Evolutionary conservation across 106 monocot genomes (phyloP).

Genomic region (Acorus calamus): DNA sequence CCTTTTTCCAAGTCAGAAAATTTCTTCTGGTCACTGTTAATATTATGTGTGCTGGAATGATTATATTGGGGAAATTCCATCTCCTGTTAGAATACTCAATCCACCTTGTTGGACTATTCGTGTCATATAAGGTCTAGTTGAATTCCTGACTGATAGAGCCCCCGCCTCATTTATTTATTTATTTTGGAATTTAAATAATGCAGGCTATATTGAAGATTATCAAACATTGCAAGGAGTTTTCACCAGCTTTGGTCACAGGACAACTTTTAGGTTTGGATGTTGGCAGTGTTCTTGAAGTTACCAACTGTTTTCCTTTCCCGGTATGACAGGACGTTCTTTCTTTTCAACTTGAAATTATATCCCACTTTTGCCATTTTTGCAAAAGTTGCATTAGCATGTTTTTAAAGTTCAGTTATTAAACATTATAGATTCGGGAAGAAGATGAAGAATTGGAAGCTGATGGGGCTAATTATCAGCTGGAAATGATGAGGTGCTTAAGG

Average conservation of each 20-base stretch:
- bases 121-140: too few relatives aligned
- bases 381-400: too few relatives aligned
- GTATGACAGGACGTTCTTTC: slow-evolving; percentile 12
- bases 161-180: too few relatives aligned
- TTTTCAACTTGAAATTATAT: background rate
- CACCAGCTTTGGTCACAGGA: slow-evolving; percentile 84
- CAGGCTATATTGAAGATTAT: slow-evolving; percentile 92
- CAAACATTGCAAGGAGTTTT: slow-evolving; percentile 93
- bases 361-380: too few relatives aligned
- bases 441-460: slow-evolving; percentile 94
- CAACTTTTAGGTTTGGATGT: slow-evolving; percentile 97
- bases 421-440: slow-evolving; percentile 75
- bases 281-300: slow-evolving; percentile 92
- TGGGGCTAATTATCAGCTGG: slow-evolving; percentile 97
- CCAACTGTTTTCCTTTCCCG: slow-evolving; percentile 97
- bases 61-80: too few relatives aligned
- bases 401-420: background rate
- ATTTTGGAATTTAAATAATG: background rate
- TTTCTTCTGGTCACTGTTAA: too few relatives aligned
- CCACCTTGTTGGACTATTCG: too few relatives aligned
- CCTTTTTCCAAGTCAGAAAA: too few relatives aligned
- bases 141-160: too few relatives aligned
- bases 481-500: slow-evolving; percentile 98
- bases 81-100: too few relatives aligned
- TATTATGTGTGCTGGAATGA: too few relatives aligned